Evolutionary conservation across 1,139 yeast species (phyloP).

Genomic region (Blastobotrys elegans): DNA sequence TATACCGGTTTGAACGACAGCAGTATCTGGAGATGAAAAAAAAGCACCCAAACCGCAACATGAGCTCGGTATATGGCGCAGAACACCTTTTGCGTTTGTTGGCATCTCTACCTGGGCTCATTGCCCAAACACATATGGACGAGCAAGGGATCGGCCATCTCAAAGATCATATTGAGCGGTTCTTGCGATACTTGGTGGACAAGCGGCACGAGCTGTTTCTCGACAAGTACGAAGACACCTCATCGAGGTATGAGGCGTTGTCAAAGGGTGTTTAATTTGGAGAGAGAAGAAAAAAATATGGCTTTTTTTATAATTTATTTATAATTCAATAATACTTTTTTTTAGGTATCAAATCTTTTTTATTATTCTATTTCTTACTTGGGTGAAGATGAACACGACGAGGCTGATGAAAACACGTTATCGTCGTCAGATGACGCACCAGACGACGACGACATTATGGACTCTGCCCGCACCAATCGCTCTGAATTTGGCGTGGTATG

Average conservation of each 20-base stretch:
- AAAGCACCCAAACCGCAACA: constrained; percentile 35
- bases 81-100: constrained; percentile 72
- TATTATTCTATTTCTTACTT: background rate
- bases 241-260: constrained; percentile 56
- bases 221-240: constrained; percentile 46
- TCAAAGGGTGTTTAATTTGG: constrained; percentile 33
- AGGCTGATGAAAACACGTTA: constrained; percentile 5
- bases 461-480: background rate
- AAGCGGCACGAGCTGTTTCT: constrained; percentile 47
- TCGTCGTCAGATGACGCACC: background rate
- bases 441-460: background rate
- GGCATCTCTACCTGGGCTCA: constrained; percentile 73
- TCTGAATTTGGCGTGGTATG: constrained; percentile 18
- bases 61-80: constrained; percentile 59
- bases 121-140: constrained; percentile 79
- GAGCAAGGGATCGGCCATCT: constrained; percentile 58
- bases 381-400: constrained; percentile 9
- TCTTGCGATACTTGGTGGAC: constrained; percentile 45
- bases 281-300: too few relatives aligned
- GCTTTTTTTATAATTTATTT: background rate
- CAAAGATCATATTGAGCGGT: constrained; percentile 48
- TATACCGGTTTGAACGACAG: constrained; percentile 79
- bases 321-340: background rate
- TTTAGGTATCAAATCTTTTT: too few relatives aligned
- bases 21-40: constrained; percentile 61